Evolutionary conservation across 306 rosid species (phyloP).

Genomic region (Cucurbita moschata): DNA sequence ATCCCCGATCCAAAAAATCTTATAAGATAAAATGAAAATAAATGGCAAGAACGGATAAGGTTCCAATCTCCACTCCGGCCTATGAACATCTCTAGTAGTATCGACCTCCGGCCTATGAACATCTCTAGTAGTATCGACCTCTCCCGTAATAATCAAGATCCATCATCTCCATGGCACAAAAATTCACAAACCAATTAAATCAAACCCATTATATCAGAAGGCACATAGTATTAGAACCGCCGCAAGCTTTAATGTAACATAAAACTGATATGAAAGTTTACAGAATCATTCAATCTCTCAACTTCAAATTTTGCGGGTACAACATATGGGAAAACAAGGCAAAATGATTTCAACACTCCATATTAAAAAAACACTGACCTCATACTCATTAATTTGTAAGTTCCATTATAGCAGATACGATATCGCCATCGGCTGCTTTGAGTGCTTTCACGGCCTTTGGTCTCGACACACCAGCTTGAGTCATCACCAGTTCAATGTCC

Average conservation of each 20-base stretch:
- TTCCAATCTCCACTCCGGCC: too few species aligned
- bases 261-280: background rate
- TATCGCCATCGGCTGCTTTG: conserved; percentile 56
- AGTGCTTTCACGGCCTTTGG: conserved; percentile 69
- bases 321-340: background rate
- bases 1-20: too few species aligned
- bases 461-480: conserved; percentile 86
- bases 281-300: background rate
- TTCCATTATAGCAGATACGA: conserved; percentile 89
- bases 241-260: background rate
- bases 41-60: too few species aligned
- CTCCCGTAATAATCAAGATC: too few species aligned
- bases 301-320: background rate
- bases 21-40: too few species aligned
- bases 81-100: too few species aligned
- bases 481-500: conserved; percentile 80
- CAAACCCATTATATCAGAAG: background rate
- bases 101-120: too few species aligned
- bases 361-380: background rate
- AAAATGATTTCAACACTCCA: background rate
- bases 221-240: background rate
- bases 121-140: too few species aligned
- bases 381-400: conserved; percentile 39
- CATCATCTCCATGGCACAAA: background rate
- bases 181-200: background rate